Percentiles rank a stretch among this genome's conserved stretches.
Conservation (phyloP, 352 stramenopile genomes). For the Phytophthora idaei region DNA sequence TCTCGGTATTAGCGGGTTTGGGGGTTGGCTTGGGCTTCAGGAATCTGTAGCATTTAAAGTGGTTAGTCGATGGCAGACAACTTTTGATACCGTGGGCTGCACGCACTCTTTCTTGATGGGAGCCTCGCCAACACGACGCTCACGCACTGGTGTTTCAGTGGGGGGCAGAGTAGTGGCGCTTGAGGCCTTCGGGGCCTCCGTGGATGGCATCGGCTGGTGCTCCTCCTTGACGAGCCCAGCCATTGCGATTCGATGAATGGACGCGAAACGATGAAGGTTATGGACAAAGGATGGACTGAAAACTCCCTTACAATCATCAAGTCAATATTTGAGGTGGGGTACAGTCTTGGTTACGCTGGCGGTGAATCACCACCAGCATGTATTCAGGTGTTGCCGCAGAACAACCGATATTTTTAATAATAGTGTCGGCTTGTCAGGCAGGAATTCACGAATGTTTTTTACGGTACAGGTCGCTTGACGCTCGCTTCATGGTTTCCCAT, state of each 20-base stretch:
- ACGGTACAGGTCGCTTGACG: no score
- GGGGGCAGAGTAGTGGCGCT: not conserved
- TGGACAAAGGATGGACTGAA: constrained; percentile 8
- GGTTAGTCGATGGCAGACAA: constrained; percentile 6
- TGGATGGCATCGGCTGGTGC: constrained; percentile 13
- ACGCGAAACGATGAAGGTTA: constrained; percentile 18
- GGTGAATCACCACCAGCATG: no score
- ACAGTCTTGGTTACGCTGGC: not conserved
- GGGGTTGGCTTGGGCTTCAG: constrained; percentile 52
- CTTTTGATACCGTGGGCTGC: constrained; percentile 9
- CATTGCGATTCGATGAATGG: constrained; percentile 11
- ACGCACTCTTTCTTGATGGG: constrained; percentile 58
- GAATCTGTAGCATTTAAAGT: constrained; percentile 44
- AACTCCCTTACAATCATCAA: not conserved
- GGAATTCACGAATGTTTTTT: no score
- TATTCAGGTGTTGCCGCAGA: no score
- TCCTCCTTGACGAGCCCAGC: constrained; percentile 7
- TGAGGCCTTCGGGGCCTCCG: not conserved
- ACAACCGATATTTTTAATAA: no score
- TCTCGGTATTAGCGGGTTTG: constrained; percentile 13
- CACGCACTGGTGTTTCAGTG: constrained; percentile 14
- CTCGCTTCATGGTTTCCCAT: no score
- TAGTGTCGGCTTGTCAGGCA: no score
- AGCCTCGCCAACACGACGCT: constrained; percentile 37
- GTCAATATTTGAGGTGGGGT: not conserved